Evolutionary conservation across 768 basidiomycete genomes (phyloP), one percentile per base, ranked within the genome.

Genomic region (Peribolospora baueri): DNA sequence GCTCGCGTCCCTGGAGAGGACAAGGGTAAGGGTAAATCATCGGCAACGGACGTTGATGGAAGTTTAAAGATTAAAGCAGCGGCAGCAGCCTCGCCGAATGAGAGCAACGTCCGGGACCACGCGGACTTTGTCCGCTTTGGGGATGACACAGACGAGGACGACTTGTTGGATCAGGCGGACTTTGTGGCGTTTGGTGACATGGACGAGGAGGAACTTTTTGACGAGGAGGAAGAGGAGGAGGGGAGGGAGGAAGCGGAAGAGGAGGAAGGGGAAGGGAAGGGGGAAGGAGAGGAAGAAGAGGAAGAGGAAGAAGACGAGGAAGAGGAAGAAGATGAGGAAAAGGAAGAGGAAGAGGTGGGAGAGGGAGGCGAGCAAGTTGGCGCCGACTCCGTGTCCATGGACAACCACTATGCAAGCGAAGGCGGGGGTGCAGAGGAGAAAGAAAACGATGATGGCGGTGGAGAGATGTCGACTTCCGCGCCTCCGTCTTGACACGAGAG

Each of bases 1-100:
- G 65, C 58, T 10, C 59, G 52, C 9, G 59, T 59, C 42, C 63
- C 64, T 3, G 59, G 61, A 9, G 61, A 57, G 40, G 43, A 52
- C 6, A 37, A 40, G 10, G 52, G 55, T 4, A 58, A 43, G n/a
- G 46, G 7, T 9, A 43, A 42, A 13, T 47, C 9, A 9, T 36
- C 14, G 0, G 39, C 53, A 1, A 36, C n/a, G 13, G 45, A 49
- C 50, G 49, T 41, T 41, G 39, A 10, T n/a, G 47, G 38, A 4
- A 36, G 48, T 48, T 38, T 51, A n/a, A 55, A 54, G 42, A 49
- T 57, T 39, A 56, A 50, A 47, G 58, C 36, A 7, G 37, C 55
- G 46, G 42, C 57, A 42, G 53, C 36, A 42, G 39, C 45, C n/a
- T 36, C 38, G 50, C 39, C 42, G 49, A 51, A 46, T 25, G 40